Base-by-base conservation (phyloP, 2,329 filamentous ascomycete species). In the Penicillium sp. region DNA sequence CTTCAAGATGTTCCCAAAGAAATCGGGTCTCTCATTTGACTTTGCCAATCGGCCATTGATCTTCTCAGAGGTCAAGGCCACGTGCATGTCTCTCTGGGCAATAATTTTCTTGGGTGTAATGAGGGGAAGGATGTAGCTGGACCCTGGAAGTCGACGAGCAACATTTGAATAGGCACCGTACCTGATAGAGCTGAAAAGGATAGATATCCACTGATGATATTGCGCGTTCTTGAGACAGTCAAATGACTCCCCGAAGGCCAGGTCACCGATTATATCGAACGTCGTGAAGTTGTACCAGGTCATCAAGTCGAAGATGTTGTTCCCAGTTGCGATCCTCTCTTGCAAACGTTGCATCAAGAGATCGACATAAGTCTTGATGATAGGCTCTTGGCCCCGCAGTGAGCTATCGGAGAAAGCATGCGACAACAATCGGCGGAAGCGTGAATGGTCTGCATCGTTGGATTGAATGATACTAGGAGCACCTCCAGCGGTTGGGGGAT, bases 361-460 rank as follows among this genome's bases (percentile, higher is more conserved):
- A 40, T 74, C 64, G 13, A 73, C 50, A 53, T 73, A 72, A 6
- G 32, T 13, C 27, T 60, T 54, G 14, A 75, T 65, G n/a, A 72
- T 59, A 1, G 62, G 51, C 48, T 75, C 75, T 53, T 77, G 77
- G 11, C 71, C 69, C 5, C 63, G 62, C 14, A 80, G 48, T 2
- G 73, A 71, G 44, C 69, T 71, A 41, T 79, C 76, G 0, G 76
- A 77, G 55, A 80, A 79, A 0, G 72, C 75, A 50, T 73, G 69
- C 0, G 70, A 63, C 7, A 79, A 50, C 1, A 71, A 54, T 0
- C 67, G 61, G 18, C 75, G 68, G 22, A 65, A 57, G 7, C 59
- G 60, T 1, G 55, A 48, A 39, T 63, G 59, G 21, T 63, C 60
- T 0, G 22, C 47, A 16, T 61, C 53, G 21, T 54, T 48, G 22